Evolutionary conservation across 495 filamentous ascomycete genomes (phyloP).

Genomic region (Lasiosphaeria hispida): DNA sequence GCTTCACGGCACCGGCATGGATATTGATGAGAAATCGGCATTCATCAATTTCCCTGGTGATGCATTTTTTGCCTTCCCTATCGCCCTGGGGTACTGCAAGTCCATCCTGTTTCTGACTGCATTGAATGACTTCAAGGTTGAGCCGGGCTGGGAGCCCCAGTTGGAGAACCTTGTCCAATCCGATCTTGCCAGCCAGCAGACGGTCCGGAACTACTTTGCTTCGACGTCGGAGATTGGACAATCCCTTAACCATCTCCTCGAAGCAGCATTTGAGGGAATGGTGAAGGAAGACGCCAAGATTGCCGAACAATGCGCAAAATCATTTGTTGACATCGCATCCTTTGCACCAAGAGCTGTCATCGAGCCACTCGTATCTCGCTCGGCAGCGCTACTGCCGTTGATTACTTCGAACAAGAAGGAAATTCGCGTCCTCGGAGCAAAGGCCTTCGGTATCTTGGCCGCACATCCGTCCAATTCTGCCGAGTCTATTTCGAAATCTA

Average conservation of each 20-base stretch:
- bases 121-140: constrained; percentile 59
- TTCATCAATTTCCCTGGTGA: constrained; percentile 43
- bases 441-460: constrained; percentile 74
- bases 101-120: constrained; percentile 73
- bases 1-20: constrained; percentile 19
- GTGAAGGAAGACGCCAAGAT: constrained; percentile 45
- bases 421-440: constrained; percentile 60
- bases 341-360: constrained; percentile 55
- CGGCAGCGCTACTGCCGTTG: constrained; percentile 51
- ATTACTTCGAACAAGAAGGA: constrained; percentile 67
- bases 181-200: constrained; percentile 57
- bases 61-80: constrained; percentile 54
- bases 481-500: constrained; percentile 18
- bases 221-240: constrained; percentile 23
- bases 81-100: constrained; percentile 67
- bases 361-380: constrained; percentile 45
- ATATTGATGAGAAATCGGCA: constrained; percentile 33
- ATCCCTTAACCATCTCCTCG: constrained; percentile 43
- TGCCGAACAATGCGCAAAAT: constrained; percentile 53
- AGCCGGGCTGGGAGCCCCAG: constrained; percentile 82
- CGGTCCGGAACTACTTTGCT: constrained; percentile 51
- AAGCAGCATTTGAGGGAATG: constrained; percentile 59
- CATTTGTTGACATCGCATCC: constrained; percentile 67
- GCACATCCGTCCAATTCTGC: constrained; percentile 54
- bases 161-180: constrained; percentile 67